Evolutionary conservation across 2,329 filamentous ascomycete species (phyloP).

Genomic region (Chrysoporthe deuterocubensis): DNA sequence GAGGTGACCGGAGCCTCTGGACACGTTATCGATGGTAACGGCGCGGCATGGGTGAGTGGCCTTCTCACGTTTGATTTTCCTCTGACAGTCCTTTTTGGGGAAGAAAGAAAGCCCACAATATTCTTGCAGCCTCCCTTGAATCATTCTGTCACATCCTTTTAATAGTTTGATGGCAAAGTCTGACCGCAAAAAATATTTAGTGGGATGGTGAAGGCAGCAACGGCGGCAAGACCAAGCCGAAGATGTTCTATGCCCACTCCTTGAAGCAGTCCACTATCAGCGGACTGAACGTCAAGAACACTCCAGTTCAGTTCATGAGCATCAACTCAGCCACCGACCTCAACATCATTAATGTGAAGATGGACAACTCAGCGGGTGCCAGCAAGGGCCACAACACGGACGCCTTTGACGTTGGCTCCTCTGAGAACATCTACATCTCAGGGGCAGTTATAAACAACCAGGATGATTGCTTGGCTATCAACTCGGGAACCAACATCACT

Average conservation of each 20-base stretch:
- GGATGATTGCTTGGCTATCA: constrained; percentile 64
- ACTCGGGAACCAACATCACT: constrained; percentile 55
- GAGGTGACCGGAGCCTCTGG: constrained; percentile 30
- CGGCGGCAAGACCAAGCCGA: constrained; percentile 45
- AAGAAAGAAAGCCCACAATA: too few species aligned
- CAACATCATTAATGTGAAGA: constrained; percentile 40
- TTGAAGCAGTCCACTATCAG: constrained; percentile 48
- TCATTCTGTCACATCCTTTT: too few species aligned
- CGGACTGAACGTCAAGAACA: constrained; percentile 46
- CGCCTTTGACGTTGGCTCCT: constrained; percentile 60
- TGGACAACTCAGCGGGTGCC: constrained; percentile 46
- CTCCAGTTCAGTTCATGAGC: constrained; percentile 47
- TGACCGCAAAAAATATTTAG: not conserved
- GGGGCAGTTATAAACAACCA: constrained; percentile 62
- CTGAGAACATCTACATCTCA: constrained; percentile 53
- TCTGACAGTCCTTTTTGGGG: not conserved
- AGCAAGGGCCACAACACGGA: constrained; percentile 56
- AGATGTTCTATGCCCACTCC: constrained; percentile 51
- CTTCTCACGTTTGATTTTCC: not conserved
- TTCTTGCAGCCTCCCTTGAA: too few species aligned
- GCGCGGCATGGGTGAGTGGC: constrained; percentile 16
- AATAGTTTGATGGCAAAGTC: not conserved
- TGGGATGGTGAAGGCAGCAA: constrained; percentile 43
- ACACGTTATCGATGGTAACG: constrained; percentile 31
- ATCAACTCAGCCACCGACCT: constrained; percentile 44